Evolutionary conservation across 306 rosid genomes (phyloP).

Genomic region (Cicer yamashitae): DNA sequence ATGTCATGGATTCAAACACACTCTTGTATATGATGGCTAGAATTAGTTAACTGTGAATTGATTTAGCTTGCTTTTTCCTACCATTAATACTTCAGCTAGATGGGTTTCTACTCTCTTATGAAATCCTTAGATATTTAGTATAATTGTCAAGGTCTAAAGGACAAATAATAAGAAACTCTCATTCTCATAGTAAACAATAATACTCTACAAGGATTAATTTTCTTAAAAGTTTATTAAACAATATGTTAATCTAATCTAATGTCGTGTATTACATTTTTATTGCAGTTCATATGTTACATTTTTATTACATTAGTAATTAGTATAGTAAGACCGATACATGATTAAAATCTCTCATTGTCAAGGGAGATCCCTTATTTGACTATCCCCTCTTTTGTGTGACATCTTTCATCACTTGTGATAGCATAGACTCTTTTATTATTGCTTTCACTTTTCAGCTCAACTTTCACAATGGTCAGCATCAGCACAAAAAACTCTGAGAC

Average conservation of each 20-base stretch:
- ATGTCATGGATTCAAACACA: too few species aligned
- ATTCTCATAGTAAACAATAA: not conserved
- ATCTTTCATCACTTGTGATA: not conserved
- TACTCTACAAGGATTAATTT: not conserved
- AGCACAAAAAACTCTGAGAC: not conserved
- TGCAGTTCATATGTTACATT: not conserved
- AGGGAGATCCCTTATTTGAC: not conserved
- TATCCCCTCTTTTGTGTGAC: not conserved
- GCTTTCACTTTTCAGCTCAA: constrained; percentile 4
- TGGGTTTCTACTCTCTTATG: too few species aligned
- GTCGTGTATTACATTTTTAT: not conserved
- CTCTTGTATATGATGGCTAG: too few species aligned
- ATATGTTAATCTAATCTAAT: not conserved
- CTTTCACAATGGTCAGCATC: constrained; percentile 8
- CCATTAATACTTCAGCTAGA: too few species aligned
- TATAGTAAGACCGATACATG: not conserved
- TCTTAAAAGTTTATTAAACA: not conserved
- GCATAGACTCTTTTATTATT: not conserved
- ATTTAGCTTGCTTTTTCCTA: too few species aligned
- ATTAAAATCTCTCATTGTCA: not conserved
- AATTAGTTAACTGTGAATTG: too few species aligned
- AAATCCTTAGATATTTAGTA: not conserved
- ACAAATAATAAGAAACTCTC: not conserved
- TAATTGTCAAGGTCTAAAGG: not conserved
- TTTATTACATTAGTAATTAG: not conserved